These are phyloP conservation scores for Suillus luteus DNA, from an alignment of 768 basidiomycete genomes.

Conservation along the genomic window DNA sequence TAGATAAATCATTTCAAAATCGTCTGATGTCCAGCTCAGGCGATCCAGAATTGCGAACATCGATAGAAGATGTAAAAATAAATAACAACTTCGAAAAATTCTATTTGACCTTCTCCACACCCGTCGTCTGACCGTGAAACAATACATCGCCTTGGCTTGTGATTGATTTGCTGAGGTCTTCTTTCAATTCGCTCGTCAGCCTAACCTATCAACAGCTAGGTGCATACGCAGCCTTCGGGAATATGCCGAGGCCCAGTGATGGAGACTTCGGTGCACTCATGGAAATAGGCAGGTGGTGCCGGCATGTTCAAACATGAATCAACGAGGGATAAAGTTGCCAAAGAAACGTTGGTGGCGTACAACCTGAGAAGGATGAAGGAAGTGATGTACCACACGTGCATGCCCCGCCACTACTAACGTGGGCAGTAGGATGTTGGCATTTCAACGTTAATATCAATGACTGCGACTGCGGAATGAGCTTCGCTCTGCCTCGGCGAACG, in stretches of 20 bases:
- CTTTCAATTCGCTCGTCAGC: background rate
- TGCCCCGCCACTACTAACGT: background rate
- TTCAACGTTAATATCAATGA: background rate
- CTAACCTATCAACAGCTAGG: background rate
- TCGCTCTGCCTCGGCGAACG: background rate
- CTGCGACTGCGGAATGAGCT: background rate
- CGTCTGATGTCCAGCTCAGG: background rate
- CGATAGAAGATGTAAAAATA: constrained; percentile 1
- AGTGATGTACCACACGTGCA: background rate
- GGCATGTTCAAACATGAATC: too few species aligned
- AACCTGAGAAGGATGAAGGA: background rate
- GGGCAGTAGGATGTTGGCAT: background rate
- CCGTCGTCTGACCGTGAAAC: background rate
- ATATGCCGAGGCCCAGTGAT: background rate
- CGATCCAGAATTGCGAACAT: background rate
- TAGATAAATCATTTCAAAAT: background rate
- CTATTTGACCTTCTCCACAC: background rate
- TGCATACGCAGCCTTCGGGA: background rate
- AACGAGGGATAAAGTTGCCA: background rate
- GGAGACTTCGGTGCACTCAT: background rate
- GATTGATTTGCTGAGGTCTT: background rate
- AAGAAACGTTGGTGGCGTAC: background rate
- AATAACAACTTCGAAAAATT: background rate
- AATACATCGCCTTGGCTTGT: background rate
- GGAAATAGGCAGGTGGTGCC: background rate